phyloP scores from a whole-genome alignment of 768 basidiomycete species.

The Chalciporus piperatus region DNA sequence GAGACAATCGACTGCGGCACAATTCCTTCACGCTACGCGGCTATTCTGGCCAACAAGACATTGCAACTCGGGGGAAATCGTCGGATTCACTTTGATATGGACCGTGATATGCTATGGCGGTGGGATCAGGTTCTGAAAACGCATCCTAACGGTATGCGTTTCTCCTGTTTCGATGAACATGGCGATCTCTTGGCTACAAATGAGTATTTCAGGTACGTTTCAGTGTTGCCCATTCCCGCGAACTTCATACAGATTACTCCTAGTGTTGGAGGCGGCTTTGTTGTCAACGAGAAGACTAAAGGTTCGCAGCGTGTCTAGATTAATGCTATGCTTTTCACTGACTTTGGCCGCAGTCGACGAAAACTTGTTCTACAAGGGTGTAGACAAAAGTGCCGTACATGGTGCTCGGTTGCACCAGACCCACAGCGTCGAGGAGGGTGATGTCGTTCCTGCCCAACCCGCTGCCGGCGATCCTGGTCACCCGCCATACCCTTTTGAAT shows the following conservation, averaged over 20 bases:
- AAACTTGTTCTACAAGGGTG: slow-evolving; percentile 92
- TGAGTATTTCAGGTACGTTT: slow-evolving; percentile 74
- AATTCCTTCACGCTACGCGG: slow-evolving; percentile 70
- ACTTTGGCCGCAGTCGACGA: slow-evolving; percentile 62
- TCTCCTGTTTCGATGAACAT: slow-evolving; percentile 76
- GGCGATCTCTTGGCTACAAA: slow-evolving; percentile 91
- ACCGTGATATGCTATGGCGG: slow-evolving; percentile 90
- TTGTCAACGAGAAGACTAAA: slow-evolving; percentile 93
- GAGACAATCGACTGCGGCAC: slow-evolving; percentile 91
- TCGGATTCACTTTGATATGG: slow-evolving; percentile 81
- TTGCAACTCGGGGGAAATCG: slow-evolving; percentile 73
- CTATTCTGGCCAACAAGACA: slow-evolving; percentile 61
- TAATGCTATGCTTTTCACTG: neutral
- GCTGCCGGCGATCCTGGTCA: slow-evolving; percentile 39
- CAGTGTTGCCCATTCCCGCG: neutral
- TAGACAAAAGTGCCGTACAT: slow-evolving; percentile 79
- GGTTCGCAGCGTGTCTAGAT: slow-evolving; percentile 40
- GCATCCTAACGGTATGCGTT: slow-evolving; percentile 92
- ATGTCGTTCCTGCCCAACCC: slow-evolving; percentile 9
- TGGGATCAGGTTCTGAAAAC: slow-evolving; percentile 88
- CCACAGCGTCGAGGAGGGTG: slow-evolving; percentile 39
- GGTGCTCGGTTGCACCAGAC: slow-evolving; percentile 73
- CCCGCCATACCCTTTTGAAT: slow-evolving; percentile 82
- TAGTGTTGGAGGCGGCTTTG: slow-evolving; percentile 90
- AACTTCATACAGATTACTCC: neutral